Evolutionary conservation across 73 alveolate genomes (phyloP).

Genomic region (Tetrahymena borealis): DNA sequence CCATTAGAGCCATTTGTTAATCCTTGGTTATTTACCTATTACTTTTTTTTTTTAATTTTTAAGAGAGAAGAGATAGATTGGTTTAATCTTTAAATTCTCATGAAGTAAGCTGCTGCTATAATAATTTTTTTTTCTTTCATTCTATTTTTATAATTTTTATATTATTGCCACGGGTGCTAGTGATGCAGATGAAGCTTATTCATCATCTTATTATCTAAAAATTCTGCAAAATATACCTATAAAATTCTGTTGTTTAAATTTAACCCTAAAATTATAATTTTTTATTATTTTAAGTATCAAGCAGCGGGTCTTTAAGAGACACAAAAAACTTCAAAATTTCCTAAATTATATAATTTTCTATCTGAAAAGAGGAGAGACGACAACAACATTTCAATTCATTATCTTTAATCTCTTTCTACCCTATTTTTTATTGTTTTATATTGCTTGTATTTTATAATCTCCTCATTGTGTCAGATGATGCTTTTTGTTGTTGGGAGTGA

Average conservation of each 20-base stretch:
- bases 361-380: neutral
- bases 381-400: neutral
- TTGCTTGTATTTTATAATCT: neutral
- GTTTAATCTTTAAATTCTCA: neutral
- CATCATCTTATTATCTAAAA: neutral
- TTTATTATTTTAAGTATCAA: neutral
- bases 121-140: neutral
- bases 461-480: conserved; percentile 1
- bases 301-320: neutral
- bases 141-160: neutral
- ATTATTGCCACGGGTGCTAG: neutral
- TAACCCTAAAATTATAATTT: neutral
- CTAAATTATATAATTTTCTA: neutral
- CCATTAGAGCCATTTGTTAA: neutral
- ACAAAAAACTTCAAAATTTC: neutral
- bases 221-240: neutral
- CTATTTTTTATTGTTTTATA: neutral
- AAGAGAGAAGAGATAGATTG: neutral
- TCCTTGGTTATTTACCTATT: neutral
- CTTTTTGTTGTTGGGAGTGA: neutral
- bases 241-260: neutral
- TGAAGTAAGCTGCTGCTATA: neutral
- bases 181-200: neutral
- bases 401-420: neutral
- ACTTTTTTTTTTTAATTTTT: neutral